phyloP scores from a whole-genome alignment of 1,284 basidiomycete species.

The Exsudoporus floridanus region DNA sequence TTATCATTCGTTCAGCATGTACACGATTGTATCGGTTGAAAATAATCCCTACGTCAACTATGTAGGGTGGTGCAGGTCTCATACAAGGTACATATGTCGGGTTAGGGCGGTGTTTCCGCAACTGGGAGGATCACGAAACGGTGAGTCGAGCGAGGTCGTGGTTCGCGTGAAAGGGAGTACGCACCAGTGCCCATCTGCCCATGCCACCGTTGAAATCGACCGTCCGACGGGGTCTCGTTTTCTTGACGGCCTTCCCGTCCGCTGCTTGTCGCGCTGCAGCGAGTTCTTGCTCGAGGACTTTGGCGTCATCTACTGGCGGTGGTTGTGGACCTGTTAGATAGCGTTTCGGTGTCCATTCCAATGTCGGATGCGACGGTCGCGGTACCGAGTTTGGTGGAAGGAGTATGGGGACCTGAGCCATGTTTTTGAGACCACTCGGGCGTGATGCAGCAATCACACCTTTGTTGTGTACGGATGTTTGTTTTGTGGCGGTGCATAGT shows the following conservation, averaged over 20 bases:
- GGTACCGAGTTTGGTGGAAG: conserved; percentile 43
- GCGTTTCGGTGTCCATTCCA: conserved; percentile 55
- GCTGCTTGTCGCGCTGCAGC: conserved; percentile 65
- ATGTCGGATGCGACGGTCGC: conserved; percentile 37
- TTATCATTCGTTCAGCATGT: conserved; percentile 21
- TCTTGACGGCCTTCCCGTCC: conserved; percentile 79
- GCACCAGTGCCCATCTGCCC: conserved; percentile 78
- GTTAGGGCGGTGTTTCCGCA: conserved; percentile 74
- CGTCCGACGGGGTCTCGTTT: conserved; percentile 88
- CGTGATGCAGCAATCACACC: neutral
- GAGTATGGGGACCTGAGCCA: conserved; percentile 37
- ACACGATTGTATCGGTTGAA: conserved; percentile 14
- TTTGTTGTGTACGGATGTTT: conserved; percentile 8
- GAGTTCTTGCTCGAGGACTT: conserved; percentile 74
- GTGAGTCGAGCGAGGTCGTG: neutral
- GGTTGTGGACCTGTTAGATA: conserved; percentile 58
- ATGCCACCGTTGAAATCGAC: conserved; percentile 92
- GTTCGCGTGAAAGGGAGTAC: neutral
- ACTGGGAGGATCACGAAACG: conserved; percentile 38
- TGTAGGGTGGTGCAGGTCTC: conserved; percentile 78
- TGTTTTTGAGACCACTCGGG: neutral
- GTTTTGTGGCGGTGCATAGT: conserved; percentile 6
- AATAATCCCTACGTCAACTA: conserved; percentile 70
- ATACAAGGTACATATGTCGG: conserved; percentile 73
- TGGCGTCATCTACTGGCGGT: conserved; percentile 74